phyloP scores from a whole-genome alignment of 257 asterid genomes.

The Nicotiana otophora region DNA sequence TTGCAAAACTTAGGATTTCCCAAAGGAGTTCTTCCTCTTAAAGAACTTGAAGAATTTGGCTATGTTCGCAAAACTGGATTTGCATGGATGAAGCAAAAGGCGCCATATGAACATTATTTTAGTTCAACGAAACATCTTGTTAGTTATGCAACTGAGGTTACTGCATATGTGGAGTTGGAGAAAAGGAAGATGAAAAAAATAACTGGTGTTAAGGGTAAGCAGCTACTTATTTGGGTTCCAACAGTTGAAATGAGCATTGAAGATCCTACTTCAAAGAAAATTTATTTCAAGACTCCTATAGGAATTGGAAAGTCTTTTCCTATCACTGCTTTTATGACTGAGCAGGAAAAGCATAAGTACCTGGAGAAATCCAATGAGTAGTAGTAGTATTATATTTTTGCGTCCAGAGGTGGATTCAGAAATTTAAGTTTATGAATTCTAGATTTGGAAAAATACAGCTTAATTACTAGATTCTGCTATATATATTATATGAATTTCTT shows the following conservation, averaged over 20 bases:
- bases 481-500: too few relatives aligned
- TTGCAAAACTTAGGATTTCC: conserved; percentile 76
- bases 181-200: conserved; percentile 82
- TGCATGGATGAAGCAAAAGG: conserved; percentile 85
- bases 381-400: too few relatives aligned
- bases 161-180: conserved; percentile 43
- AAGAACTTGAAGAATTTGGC: conserved; percentile 83
- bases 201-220: conserved; percentile 59
- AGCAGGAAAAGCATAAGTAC: conserved; percentile 41
- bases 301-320: conserved; percentile 85
- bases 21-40: conserved; percentile 64
- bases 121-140: conserved; percentile 42
- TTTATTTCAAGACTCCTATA: conserved; percentile 68
- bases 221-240: conserved; percentile 58
- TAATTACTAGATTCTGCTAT: too few relatives aligned
- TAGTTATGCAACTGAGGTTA: conserved; percentile 67
- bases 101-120: conserved; percentile 66
- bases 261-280: conserved; percentile 30
- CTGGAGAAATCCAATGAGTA: conserved; percentile 19
- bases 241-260: conserved; percentile 79
- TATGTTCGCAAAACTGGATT: conserved; percentile 64
- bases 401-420: too few relatives aligned
- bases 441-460: too few relatives aligned
- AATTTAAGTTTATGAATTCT: too few relatives aligned
- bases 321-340: conserved; percentile 33